Base-by-base conservation (phyloP, 2,329 filamentous ascomycete species). In the Colletotrichum sidae region DNA sequence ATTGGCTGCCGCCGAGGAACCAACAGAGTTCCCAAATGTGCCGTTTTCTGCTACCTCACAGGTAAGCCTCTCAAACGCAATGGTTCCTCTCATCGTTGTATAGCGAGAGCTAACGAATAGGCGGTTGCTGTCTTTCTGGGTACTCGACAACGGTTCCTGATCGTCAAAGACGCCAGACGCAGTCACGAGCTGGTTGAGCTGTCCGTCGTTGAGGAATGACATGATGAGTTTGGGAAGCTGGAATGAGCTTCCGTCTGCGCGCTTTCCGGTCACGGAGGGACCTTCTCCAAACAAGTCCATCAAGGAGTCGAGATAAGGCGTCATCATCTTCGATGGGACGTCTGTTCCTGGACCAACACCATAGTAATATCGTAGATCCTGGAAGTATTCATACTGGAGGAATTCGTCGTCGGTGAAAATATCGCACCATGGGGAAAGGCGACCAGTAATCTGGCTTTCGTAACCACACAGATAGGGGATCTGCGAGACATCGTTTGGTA, bases 391-490 rank as follows among this genome's bases (percentile, higher is more conserved):
- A 69, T 91, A 92, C 69, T 85, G 77, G 37, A 83, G 78, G 59
- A 90, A 80, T 73, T 92, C 90, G 3, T 86, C 79, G 39, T 89
- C 79, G 3, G 84, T 88, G 70, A 90, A 88, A 13, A 90, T 79
- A 55, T 79, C 78, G 72, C 90, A 92, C 79, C 86, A 91, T 0
- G 88, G 86, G 5, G 87, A 90, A 4, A 86, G 74, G 2, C 76
- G 77, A 1, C 89, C 89, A 0, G 81, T 87, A 68, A 92, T 90
- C 70, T 92, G 89, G 3, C 84, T 88, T 70, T 92, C 90, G 65
- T 90, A 92, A 4, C 88, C 90, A 69, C 90, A 92, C n/a, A 91
- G 80, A 69, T 92, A 91, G 0, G 88, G 88, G 54, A 92, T 88
- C 49, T 84, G 82, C 8, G 77, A 79, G 46, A 89, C 78, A 62